Percentiles rank a stretch among this genome's conserved stretches.
Conservation (phyloP, 805 yeast species). For the Candida dendrica region DNA sequence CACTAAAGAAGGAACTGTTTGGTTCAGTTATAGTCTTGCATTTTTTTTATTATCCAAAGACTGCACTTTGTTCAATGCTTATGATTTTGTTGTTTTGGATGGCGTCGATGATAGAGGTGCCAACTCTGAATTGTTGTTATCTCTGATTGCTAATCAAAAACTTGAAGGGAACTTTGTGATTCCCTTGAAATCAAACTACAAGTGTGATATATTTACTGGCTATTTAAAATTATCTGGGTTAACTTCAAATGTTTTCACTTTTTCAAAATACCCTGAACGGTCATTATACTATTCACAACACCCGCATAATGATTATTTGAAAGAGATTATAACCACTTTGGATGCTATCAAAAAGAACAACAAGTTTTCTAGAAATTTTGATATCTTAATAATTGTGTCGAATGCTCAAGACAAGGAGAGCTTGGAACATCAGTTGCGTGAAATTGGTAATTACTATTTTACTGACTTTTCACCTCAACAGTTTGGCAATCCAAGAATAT, state of each 20-base stretch:
- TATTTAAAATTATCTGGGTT: not conserved
- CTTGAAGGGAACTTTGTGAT: not conserved
- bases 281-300: not conserved
- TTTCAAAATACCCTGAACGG: not conserved
- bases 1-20: not conserved
- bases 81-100: constrained; percentile 4
- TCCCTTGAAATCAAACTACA: constrained; percentile 2
- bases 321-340: not conserved
- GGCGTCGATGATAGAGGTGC: constrained; percentile 2
- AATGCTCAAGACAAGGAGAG: not conserved
- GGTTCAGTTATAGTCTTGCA: constrained; percentile 2
- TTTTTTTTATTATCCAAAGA: not conserved
- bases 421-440: not conserved
- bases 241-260: not conserved
- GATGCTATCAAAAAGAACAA: not conserved
- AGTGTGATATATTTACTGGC: not conserved
- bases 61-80: not conserved
- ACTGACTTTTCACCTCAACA: not conserved
- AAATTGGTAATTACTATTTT: not conserved
- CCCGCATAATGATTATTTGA: not conserved
- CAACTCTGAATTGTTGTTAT: not conserved
- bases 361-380: not conserved
- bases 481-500: not conserved
- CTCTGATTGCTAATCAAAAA: not conserved
- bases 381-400: not conserved